Evolutionary conservation across 768 basidiomycete species (phyloP).

Genomic region (Termitomyces sp.): DNA sequence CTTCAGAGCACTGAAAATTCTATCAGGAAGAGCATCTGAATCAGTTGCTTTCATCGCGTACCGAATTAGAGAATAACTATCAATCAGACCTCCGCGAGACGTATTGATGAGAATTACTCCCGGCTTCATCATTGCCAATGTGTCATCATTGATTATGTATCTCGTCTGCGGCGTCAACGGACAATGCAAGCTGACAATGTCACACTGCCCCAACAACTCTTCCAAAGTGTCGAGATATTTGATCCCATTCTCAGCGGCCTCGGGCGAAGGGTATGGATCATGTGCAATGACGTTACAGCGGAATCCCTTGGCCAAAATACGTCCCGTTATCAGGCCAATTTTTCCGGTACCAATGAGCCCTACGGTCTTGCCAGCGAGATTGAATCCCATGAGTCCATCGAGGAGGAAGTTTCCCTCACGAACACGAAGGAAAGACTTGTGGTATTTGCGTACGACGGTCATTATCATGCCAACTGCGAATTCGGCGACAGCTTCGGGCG

Average conservation of each 20-base stretch:
- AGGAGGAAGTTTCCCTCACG: slow-evolving; percentile 41
- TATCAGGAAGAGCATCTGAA: background rate
- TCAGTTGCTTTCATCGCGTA: slow-evolving; percentile 9
- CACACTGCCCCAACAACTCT: slow-evolving; percentile 27
- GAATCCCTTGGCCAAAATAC: slow-evolving; percentile 35
- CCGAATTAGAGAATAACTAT: slow-evolving; percentile 36
- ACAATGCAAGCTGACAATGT: slow-evolving; percentile 39
- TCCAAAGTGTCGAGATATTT: slow-evolving; percentile 30
- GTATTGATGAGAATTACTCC: slow-evolving; percentile 38
- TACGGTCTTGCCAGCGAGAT: slow-evolving; percentile 35
- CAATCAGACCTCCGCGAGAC: slow-evolving; percentile 36
- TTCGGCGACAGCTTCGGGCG: slow-evolving; percentile 38
- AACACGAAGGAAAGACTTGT: slow-evolving; percentile 40
- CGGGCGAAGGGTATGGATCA: slow-evolving; percentile 30
- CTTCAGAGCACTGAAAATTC: slow-evolving; percentile 26
- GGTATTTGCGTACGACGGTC: slow-evolving; percentile 39
- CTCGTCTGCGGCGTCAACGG: slow-evolving; percentile 30
- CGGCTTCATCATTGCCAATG: slow-evolving; percentile 30
- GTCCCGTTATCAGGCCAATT: slow-evolving; percentile 36
- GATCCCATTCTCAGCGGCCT: slow-evolving; percentile 30
- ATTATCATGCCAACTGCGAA: slow-evolving; percentile 42
- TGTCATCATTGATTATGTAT: slow-evolving; percentile 36
- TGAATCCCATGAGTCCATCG: slow-evolving; percentile 36
- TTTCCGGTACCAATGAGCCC: slow-evolving; percentile 39
- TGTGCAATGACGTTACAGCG: slow-evolving; percentile 32